Conservation (phyloP, 371 early-diverging fungal species). For the Mortierella polycephala region DNA sequence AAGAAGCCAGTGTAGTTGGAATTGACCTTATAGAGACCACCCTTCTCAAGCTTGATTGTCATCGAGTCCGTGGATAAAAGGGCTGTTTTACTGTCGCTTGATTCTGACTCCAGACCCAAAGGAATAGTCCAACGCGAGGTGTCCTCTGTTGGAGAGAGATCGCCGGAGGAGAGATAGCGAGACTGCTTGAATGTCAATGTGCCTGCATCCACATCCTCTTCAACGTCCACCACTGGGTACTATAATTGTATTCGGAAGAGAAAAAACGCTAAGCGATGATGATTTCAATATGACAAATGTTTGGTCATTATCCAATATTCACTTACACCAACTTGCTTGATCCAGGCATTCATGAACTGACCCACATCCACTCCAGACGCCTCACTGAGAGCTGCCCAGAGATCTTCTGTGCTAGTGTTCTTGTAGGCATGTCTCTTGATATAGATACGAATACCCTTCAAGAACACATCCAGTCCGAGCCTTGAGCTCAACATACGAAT, state of each 20-base stretch:
- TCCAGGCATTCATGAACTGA: constrained; percentile 86
- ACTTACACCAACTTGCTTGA: constrained; percentile 79
- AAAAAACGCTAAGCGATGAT: background rate
- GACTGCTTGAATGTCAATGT: constrained; percentile 74
- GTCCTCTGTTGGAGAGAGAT: constrained; percentile 72
- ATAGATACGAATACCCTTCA: constrained; percentile 83
- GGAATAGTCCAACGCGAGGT: constrained; percentile 70
- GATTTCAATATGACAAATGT: background rate
- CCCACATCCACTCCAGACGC: constrained; percentile 78
- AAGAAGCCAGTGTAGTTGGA: constrained; percentile 70
- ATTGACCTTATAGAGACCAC: constrained; percentile 66
- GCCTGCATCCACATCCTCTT: constrained; percentile 58
- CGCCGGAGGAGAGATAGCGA: constrained; percentile 84
- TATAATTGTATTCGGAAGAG: constrained; percentile 15
- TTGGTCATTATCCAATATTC: background rate
- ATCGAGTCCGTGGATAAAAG: constrained; percentile 61
- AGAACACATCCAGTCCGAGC: constrained; percentile 67
- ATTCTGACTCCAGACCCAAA: constrained; percentile 60
- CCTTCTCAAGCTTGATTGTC: constrained; percentile 57
- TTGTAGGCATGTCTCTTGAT: constrained; percentile 78
- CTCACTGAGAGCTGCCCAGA: constrained; percentile 83
- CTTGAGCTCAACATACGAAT: constrained; percentile 87
- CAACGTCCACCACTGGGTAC: constrained; percentile 79
- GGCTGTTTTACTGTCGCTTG: constrained; percentile 43
- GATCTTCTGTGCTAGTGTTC: constrained; percentile 85